Evolutionary conservation across 768 basidiomycete genomes (phyloP), one percentile per base, ranked within the genome.

Genomic region (Neoboletus magnificus): DNA sequence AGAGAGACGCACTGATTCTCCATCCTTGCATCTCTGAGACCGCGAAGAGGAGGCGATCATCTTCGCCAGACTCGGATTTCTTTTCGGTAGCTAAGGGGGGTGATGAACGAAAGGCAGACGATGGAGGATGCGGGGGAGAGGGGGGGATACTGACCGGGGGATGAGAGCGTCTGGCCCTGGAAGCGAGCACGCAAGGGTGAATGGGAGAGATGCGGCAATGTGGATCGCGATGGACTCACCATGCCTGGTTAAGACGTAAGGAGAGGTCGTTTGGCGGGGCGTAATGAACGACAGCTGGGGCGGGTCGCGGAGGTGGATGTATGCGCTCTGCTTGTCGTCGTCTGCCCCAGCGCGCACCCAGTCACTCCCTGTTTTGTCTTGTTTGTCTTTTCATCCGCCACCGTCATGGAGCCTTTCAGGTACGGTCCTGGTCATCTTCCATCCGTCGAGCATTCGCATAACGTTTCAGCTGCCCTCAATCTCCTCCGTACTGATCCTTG

Each of bases 21-120:
- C 97, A 99, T 65, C 97, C 97, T 73, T 99, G 97, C 96, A 98
- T 98, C 75, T 98, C 95, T 44, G 90, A 87, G 41, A 97, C 81
- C 8, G 82, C 88, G 72, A 86, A 98, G 44, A 79, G 65, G 72
- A 82, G 86, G 54, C 82, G 82, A 57, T 77, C 79, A 82, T 92
- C 86, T 59, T 76, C 78, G 41, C 91, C 93, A 22, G 78, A 71
- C 62, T 85, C 81, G 5, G 91, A 86, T 68, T 79, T 82, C 80
- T 98, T 99, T 61, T 83, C 82, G 50, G 89, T 93, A 22, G 85
- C 93, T 94, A 64, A 36, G 56, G 54, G 35, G 62, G 58, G 8
- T 51, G 60, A 56, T 67, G 47, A 59, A 59, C 50, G 48, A 52
- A 40, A 33, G 5, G 5, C 30, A 3, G 47, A 23, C 47, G 33